Evolutionary conservation across 768 basidiomycete species (phyloP), one percentile per base, ranked within the genome.

Genomic region (Suillus discolor): DNA sequence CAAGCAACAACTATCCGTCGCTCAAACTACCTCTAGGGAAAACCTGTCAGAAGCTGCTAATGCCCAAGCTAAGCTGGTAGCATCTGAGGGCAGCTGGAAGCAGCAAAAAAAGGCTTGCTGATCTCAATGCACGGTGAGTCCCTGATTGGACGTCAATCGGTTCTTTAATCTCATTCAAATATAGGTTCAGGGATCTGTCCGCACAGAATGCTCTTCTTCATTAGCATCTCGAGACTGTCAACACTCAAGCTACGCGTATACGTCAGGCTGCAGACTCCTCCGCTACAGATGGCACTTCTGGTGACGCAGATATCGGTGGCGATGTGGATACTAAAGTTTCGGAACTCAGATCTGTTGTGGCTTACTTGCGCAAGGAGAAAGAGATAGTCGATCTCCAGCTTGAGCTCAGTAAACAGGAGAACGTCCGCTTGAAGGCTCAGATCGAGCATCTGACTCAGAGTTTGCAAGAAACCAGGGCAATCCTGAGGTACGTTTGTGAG

Each of bases 341-440:
- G 0, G 92, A 94, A 68, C 78, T 94, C 25, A 89, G 91, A 36
- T 85, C 90, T 20, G 89, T 94, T 31, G 88, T 95, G 51, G 84
- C 88, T 3, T 96, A 92, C 76, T 80, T 96, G 41, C 85, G 94
- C 49, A 93, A 91, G 72, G 94, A 96, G 82, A 95, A 96, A 78
- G 93, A 96, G 74, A 94, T 96, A 61, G 90, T 93, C 55, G 94
- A 96, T 69, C 84, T 95, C 39, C 93, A 95, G 68, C 82, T 94
- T 31, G 92, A 95, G 71, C 85, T 96, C 59, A 85, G 89, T 81
- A 87, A 85, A 72, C 86, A 88, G 70, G 93, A 96, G 79, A 92
- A 85, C 69, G 78, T 85, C 11, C 85, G 93, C 5, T 75, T 93
- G 61, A 92, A 90, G 74, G 78, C 85, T 23, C 91, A 95, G 72